These are phyloP conservation scores for Pseudogymnoascus sp. DNA, from an alignment of 2,329 filamentous ascomycete genomes.

Conservation along the genomic window DNA sequence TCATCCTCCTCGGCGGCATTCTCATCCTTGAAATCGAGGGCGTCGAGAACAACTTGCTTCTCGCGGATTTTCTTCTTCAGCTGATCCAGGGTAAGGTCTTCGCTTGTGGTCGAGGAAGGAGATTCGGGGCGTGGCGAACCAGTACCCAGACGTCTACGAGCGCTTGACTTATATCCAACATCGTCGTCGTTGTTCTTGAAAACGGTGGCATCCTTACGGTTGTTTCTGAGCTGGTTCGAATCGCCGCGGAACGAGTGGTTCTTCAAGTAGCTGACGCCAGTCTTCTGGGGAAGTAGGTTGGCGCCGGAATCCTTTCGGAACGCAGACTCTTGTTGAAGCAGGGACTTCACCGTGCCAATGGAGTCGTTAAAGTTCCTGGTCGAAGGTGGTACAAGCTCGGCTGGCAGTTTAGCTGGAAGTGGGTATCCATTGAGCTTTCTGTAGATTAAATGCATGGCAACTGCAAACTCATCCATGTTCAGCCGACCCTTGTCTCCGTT, in stretches of 20 bases:
- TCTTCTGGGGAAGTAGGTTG: conserved; percentile 85
- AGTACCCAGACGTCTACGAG: conserved; percentile 65
- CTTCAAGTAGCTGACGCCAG: conserved; percentile 97
- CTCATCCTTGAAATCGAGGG: conserved; percentile 94
- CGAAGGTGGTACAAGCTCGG: conserved; percentile 89
- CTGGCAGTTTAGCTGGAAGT: conserved; percentile 75
- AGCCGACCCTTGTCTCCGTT: conserved; percentile 89
- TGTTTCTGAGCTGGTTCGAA: conserved; percentile 46
- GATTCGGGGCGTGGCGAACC: conserved; percentile 74
- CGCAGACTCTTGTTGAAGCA: conserved; percentile 85
- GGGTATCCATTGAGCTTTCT: conserved; percentile 94
- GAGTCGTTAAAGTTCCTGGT: conserved; percentile 89
- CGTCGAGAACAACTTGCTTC: conserved; percentile 88
- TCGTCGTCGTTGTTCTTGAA: conserved; percentile 96
- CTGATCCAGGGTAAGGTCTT: conserved; percentile 81
- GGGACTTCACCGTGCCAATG: conserved; percentile 83
- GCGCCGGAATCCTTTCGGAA: conserved; percentile 82
- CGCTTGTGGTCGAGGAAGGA: conserved; percentile 57
- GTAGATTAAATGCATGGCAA: conserved; percentile 99
- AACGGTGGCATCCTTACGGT: conserved; percentile 88
- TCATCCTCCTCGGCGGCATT: conserved; percentile 86
- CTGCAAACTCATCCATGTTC: conserved; percentile 94
- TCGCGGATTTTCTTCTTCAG: conserved; percentile 87
- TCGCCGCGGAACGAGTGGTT: conserved; percentile 78
- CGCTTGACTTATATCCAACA: conserved; percentile 87